These are phyloP conservation scores for Barnettozyma botsteinii DNA, from an alignment of 805 yeast genomes.

Conservation along the genomic window DNA sequence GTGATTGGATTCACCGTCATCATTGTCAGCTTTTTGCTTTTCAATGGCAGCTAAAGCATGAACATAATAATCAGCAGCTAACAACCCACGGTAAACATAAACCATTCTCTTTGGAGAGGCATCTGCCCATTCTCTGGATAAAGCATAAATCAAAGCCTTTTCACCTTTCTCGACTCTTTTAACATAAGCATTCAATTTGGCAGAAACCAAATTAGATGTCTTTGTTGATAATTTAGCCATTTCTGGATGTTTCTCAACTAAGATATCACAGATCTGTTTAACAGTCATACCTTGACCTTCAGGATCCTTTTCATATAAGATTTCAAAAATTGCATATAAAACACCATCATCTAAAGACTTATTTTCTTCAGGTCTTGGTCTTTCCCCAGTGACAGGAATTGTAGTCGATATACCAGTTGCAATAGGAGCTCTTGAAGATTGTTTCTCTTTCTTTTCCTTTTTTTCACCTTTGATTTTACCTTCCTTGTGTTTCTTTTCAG, in stretches of 20 bases:
- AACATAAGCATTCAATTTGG: slow-evolving; percentile 79
- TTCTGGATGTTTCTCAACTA: slow-evolving; percentile 71
- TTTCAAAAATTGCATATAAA: slow-evolving; percentile 66
- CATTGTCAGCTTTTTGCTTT: slow-evolving; percentile 32
- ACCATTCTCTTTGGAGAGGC: slow-evolving; percentile 88
- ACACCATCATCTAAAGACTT: slow-evolving; percentile 68
- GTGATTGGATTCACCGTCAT: not conserved
- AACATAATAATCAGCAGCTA: slow-evolving; percentile 68
- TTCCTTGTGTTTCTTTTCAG: slow-evolving; percentile 8
- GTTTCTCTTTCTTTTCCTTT: slow-evolving; percentile 19
- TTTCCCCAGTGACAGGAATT: slow-evolving; percentile 73
- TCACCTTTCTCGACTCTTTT: slow-evolving; percentile 84
- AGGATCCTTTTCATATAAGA: slow-evolving; percentile 62
- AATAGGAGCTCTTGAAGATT: slow-evolving; percentile 23
- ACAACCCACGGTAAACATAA: slow-evolving; percentile 73
- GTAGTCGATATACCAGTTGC: slow-evolving; percentile 74
- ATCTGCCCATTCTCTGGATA: slow-evolving; percentile 87
- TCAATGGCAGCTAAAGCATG: slow-evolving; percentile 66
- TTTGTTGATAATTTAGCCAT: slow-evolving; percentile 78
- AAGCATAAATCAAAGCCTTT: slow-evolving; percentile 60
- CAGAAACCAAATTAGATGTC: slow-evolving; percentile 74
- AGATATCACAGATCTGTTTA: slow-evolving; percentile 74
- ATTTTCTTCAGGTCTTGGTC: slow-evolving; percentile 66
- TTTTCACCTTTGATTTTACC: slow-evolving; percentile 22
- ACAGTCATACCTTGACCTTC: slow-evolving; percentile 83